Percentiles rank a stretch among this genome's conserved stretches.
phyloP scores from a whole-genome alignment of 2,329 filamentous ascomycete genomes.

The Beauveria varroae region DNA sequence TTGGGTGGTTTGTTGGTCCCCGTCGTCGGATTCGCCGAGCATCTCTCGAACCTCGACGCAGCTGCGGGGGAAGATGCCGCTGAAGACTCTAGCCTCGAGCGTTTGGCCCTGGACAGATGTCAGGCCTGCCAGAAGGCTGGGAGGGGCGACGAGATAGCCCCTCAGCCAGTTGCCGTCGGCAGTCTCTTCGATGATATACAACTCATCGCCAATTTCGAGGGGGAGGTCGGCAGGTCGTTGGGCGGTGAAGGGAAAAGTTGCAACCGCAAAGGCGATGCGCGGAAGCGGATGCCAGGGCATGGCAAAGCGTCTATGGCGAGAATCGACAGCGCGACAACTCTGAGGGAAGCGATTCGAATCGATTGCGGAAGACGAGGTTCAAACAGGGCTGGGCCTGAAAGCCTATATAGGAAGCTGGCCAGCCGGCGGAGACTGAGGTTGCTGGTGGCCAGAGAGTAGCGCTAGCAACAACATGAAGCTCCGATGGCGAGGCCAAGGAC shows the following conservation, averaged over 20 bases:
- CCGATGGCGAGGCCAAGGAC: background rate
- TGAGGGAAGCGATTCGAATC: constrained; percentile 1
- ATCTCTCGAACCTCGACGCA: constrained; percentile 95
- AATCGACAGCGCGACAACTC: constrained; percentile 6
- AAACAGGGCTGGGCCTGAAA: background rate
- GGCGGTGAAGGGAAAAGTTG: constrained; percentile 87
- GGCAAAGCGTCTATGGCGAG: constrained; percentile 18
- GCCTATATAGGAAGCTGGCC: background rate
- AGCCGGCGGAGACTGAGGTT: constrained; percentile 7
- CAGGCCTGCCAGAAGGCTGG: constrained; percentile 83
- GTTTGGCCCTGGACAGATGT: constrained; percentile 89
- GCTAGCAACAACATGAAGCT: constrained; percentile 11
- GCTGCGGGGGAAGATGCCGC: constrained; percentile 92
- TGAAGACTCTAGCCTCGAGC: constrained; percentile 91
- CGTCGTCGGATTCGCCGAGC: constrained; percentile 63
- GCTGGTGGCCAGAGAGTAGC: constrained; percentile 1
- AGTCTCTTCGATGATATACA: constrained; percentile 98
- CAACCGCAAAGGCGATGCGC: constrained; percentile 95
- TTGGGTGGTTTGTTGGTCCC: constrained; percentile 34
- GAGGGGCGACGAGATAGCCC: constrained; percentile 90
- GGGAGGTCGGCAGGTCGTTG: constrained; percentile 84
- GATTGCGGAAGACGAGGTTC: background rate
- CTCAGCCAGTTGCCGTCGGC: constrained; percentile 88
- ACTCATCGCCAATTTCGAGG: constrained; percentile 93
- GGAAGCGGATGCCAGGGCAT: constrained; percentile 98